A percentile compares a stretch with the other conserved stretches of the same genome.
Conservation (phyloP, 2,329 filamentous ascomycete genomes). For the Atkinsonella hypoxylon region DNA sequence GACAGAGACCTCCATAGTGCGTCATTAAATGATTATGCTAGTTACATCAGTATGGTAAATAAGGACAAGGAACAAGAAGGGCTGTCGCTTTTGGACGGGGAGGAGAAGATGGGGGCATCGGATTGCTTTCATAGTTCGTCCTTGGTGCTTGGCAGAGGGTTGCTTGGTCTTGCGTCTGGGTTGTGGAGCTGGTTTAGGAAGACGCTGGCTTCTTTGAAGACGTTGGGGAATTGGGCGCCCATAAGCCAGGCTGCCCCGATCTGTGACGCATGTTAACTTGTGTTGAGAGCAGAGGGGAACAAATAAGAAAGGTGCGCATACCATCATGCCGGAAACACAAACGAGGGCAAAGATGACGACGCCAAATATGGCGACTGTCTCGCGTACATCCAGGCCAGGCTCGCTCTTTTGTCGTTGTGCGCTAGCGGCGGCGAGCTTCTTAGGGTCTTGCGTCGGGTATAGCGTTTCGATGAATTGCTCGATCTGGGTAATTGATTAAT, state of each 20-base stretch:
- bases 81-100: background rate
- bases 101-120: background rate
- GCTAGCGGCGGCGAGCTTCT: constrained; percentile 35
- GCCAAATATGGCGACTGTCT: constrained; percentile 52
- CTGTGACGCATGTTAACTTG: constrained; percentile 31
- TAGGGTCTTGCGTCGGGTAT: constrained; percentile 73
- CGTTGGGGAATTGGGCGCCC: constrained; percentile 66
- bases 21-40: background rate
- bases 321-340: constrained; percentile 67
- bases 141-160: constrained; percentile 16
- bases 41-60: background rate
- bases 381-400: constrained; percentile 39
- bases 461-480: constrained; percentile 93
- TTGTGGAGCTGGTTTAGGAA: constrained; percentile 11
- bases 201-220: constrained; percentile 16
- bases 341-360: constrained; percentile 58
- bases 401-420: constrained; percentile 27
- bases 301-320: constrained; percentile 33
- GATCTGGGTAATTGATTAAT: constrained; percentile 40
- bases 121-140: constrained; percentile 23
- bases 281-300: background rate
- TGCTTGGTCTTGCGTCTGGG: constrained; percentile 8
- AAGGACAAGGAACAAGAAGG: background rate
- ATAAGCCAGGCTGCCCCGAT: constrained; percentile 65
- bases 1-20: background rate